Percentiles rank a stretch among this genome's conserved stretches.
Evolutionary conservation across 768 basidiomycete genomes (phyloP).

Genomic region (Lentinula boryana): DNA sequence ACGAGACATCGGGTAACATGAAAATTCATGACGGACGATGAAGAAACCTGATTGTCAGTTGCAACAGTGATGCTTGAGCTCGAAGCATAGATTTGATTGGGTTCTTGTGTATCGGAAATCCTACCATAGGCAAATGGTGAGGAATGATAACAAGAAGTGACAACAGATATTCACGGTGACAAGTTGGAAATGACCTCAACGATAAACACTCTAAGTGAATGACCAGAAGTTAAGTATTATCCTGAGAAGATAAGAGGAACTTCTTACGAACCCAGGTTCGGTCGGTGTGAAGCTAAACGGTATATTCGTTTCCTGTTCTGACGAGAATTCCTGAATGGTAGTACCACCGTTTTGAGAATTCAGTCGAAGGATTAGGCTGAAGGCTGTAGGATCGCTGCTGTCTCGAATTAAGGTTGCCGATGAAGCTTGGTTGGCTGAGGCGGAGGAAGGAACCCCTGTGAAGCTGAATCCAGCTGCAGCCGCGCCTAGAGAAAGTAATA

Average conservation of each 20-base stretch:
- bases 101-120: neutral
- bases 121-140: neutral
- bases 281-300: constrained; percentile 1
- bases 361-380: neutral
- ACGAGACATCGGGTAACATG: neutral
- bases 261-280: neutral
- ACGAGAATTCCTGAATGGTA: neutral
- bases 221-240: neutral
- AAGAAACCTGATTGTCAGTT: neutral
- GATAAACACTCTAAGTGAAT: neutral
- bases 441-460: neutral
- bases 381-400: constrained; percentile 1
- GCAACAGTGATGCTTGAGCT: neutral
- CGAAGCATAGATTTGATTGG: neutral
- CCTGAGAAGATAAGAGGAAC: neutral
- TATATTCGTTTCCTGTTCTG: neutral
- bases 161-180: neutral
- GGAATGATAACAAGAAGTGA: neutral
- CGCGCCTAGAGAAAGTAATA: neutral
- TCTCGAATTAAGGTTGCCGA: constrained; percentile 1
- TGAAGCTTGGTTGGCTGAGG: neutral
- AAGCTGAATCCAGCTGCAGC: neutral
- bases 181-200: constrained; percentile 4
- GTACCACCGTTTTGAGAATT: neutral
- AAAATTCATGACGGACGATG: neutral